Evolutionary conservation across 2,329 filamentous ascomycete genomes (phyloP), one percentile per base, ranked within the genome.

Genomic region (Microcyclospora tardicrescens): DNA sequence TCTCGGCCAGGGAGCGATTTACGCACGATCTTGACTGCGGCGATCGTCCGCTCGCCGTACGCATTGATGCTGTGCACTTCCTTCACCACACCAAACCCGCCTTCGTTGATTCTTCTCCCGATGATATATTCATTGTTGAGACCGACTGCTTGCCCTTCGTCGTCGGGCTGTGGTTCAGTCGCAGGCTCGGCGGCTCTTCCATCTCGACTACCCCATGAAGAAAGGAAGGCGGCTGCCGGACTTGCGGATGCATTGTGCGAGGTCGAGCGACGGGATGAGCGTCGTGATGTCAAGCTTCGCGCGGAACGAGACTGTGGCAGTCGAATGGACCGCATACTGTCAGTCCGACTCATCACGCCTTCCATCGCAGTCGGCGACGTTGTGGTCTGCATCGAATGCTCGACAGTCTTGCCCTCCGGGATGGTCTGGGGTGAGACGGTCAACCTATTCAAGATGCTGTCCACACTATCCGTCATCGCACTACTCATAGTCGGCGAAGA

Each of bases 21-120:
- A 44, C 69, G 74, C 13, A 81, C 75, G 47, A 81, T 78, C 54
- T 81, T 81, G 44, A 81, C 77, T 2, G 77, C 77, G 38, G 69
- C 68, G n/a, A 71, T 66, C 32, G 68, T 62, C 30, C 69, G 69
- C 36, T 66, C 61, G 27, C 69, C 70, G 14, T 48, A 41, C 28
- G 46, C 44, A 36, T 73, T 68, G 34, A 80, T 70, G 39, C 75
- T 79, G 43, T 68, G 75, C 6, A 77, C 76, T 57, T 81, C 77
- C 51, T 78, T 79, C 28, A 81, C 74, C 1, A 73, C 66, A 45
- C 75, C 79, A 56, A 81, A 81, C 3, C 77, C 77, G 16, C 77
- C 77, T 44, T 66, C 73, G 2, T 75, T 77, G 42, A 81, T 75
- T 43, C 75, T 71, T 46, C 77, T 75, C 35, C 77, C 77, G 37